A percentile compares a stretch with the other conserved stretches of the same genome.
phyloP scores from a whole-genome alignment of 352 stramenopile genomes.

The Plasmopara viticola region DNA sequence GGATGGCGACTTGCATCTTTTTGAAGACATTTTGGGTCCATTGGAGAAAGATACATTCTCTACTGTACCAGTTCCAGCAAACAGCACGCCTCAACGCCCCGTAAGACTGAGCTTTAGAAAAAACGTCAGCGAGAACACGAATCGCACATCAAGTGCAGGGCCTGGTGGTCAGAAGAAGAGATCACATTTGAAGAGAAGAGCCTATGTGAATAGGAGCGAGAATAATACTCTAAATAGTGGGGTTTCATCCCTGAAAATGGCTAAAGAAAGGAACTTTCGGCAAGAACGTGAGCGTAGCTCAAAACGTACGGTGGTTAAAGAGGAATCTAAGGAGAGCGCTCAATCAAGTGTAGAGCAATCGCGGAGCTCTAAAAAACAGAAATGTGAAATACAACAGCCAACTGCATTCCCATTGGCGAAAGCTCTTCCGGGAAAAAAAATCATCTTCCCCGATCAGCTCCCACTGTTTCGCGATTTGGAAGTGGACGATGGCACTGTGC shows the following conservation, averaged over 20 bases:
- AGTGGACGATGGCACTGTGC: conserved; percentile 25
- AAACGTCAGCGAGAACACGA: background rate
- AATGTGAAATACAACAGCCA: conserved; percentile 9
- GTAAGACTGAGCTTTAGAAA: conserved; percentile 1
- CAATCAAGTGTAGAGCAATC: conserved; percentile 4
- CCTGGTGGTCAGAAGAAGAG: conserved; percentile 3
- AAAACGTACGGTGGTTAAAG: conserved; percentile 9
- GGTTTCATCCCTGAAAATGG: conserved; percentile 1
- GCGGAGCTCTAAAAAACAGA: conserved; percentile 21
- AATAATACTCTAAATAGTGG: conserved; percentile 8
- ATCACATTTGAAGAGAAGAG: conserved; percentile 11
- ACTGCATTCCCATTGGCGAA: conserved; percentile 9
- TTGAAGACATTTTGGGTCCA: conserved; percentile 37
- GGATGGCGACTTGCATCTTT: conserved; percentile 50
- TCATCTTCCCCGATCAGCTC: conserved; percentile 12
- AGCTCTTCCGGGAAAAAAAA: conserved; percentile 14
- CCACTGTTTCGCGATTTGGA: conserved; percentile 28
- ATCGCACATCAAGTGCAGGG: conserved; percentile 1
- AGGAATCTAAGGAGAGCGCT: conserved; percentile 6
- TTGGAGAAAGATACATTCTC: conserved; percentile 20
- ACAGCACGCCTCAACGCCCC: background rate
- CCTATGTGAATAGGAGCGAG: conserved; percentile 1
- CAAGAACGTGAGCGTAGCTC: conserved; percentile 2
- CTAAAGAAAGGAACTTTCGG: conserved; percentile 5
- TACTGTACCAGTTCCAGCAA: conserved; percentile 11